A percentile compares a stretch with the other conserved stretches of the same genome.
Conservation (phyloP, 2,329 filamentous ascomycete genomes). For the Metarhizium rileyi region DNA sequence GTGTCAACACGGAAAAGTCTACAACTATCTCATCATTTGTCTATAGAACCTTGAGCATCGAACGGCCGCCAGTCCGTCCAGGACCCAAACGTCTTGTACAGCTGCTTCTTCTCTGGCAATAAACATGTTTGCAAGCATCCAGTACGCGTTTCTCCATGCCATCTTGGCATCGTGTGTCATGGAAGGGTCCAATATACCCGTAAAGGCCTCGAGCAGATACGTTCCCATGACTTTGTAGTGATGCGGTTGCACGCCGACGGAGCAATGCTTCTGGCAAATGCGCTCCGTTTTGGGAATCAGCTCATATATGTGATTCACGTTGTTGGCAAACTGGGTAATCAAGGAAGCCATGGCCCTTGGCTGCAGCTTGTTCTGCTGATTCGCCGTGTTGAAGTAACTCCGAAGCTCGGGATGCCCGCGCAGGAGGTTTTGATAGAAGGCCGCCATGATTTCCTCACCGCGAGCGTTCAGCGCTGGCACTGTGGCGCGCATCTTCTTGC, state of each 20-base stretch:
- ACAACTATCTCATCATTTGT: too few relatives aligned
- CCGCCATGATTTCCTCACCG: constrained; percentile 57
- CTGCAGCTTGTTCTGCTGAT: constrained; percentile 26
- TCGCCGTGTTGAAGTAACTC: constrained; percentile 54
- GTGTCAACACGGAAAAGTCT: constrained; percentile 55
- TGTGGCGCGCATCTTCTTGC: constrained; percentile 57
- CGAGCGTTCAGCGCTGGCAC: constrained; percentile 59
- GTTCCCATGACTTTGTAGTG: constrained; percentile 63
- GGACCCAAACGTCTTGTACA: constrained; percentile 50
- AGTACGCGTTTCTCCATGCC: constrained; percentile 65
- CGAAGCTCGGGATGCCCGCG: constrained; percentile 54
- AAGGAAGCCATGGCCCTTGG: constrained; percentile 25
- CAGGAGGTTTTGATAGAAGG: constrained; percentile 64
- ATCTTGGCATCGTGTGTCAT: constrained; percentile 55
- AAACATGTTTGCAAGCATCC: constrained; percentile 63
- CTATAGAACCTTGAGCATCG: too few relatives aligned
- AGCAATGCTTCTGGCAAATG: constrained; percentile 64
- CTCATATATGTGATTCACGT: constrained; percentile 55
- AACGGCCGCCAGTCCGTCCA: constrained; percentile 64
- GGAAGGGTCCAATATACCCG: constrained; percentile 51
- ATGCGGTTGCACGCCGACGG: constrained; percentile 55
- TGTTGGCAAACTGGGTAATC: constrained; percentile 60
- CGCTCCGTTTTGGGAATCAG: constrained; percentile 43
- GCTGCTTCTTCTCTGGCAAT: constrained; percentile 53
- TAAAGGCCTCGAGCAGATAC: constrained; percentile 59